These are phyloP conservation scores for Sphenostylis stenocarpa DNA, from an alignment of 306 rosid species.

Conservation along the genomic window DNA sequence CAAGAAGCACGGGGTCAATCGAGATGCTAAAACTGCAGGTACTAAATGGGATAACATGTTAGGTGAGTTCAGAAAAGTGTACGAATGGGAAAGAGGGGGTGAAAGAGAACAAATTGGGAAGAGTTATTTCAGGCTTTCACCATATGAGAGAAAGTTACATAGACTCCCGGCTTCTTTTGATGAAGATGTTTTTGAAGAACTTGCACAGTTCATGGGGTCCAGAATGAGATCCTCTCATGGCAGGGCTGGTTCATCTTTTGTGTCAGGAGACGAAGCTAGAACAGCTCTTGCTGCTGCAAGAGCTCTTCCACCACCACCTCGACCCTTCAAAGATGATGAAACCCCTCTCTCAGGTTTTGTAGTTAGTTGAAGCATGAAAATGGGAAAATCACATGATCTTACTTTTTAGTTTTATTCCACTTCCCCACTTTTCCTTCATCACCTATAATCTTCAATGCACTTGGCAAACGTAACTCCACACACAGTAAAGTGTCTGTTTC, in stretches of 20 bases:
- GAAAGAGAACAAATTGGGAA: constrained; percentile 85
- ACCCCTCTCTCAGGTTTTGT: constrained; percentile 57
- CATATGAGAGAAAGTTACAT: constrained; percentile 89
- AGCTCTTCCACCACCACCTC: constrained; percentile 56
- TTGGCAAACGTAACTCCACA: background rate
- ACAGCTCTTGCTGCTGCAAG: constrained; percentile 31
- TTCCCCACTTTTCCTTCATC: background rate
- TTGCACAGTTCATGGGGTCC: constrained; percentile 86
- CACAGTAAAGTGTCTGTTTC: constrained; percentile 9
- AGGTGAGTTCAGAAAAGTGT: constrained; percentile 94
- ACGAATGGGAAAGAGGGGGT: constrained; percentile 94
- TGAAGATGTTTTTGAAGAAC: constrained; percentile 94
- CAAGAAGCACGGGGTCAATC: constrained; percentile 65
- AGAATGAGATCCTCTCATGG: constrained; percentile 68
- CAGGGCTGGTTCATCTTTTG: constrained; percentile 42
- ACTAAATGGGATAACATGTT: constrained; percentile 99
- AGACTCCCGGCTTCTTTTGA: constrained; percentile 96
- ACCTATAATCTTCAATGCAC: constrained; percentile 21
- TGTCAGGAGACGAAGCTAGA: constrained; percentile 45
- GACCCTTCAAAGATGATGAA: constrained; percentile 70
- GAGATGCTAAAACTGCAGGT: constrained; percentile 89
- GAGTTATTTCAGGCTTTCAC: constrained; percentile 94
- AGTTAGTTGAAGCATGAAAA: background rate
- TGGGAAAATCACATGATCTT: background rate
- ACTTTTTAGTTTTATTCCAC: background rate